A percentile compares a stretch with the other conserved stretches of the same genome.
Conservation (phyloP, 192 early-diverging fungal genomes). For the Umbelopsis vinacea region DNA sequence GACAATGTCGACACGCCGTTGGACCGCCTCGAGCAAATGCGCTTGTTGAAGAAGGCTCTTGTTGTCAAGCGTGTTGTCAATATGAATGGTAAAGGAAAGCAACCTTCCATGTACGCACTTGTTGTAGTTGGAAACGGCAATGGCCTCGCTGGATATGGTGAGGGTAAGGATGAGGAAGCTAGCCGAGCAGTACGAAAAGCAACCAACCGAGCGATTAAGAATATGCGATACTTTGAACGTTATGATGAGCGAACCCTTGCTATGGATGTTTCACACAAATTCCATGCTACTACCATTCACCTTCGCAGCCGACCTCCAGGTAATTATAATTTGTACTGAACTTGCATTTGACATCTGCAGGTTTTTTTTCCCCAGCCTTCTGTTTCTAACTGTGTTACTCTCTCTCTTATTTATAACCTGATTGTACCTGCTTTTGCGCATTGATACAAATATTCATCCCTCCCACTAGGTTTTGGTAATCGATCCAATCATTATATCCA, state of each 20-base stretch:
- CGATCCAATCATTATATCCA: slow-evolving; percentile 94
- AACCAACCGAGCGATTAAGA: slow-evolving; percentile 84
- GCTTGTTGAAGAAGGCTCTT: slow-evolving; percentile 71
- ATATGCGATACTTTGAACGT: slow-evolving; percentile 79
- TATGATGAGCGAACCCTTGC: slow-evolving; percentile 95
- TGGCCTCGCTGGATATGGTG: slow-evolving; percentile 92
- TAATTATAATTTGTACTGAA: slow-evolving; percentile 36
- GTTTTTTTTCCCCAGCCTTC: too few relatives aligned
- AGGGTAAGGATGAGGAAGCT: slow-evolving; percentile 84
- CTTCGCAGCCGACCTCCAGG: slow-evolving; percentile 87
- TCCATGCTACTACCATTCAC: slow-evolving; percentile 81
- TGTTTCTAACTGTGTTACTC: background rate
- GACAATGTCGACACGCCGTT: slow-evolving; percentile 47
- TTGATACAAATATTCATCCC: background rate
- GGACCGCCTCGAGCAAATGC: slow-evolving; percentile 53
- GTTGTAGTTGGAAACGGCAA: slow-evolving; percentile 96
- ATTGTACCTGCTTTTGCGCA: slow-evolving; percentile 2
- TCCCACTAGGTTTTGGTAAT: slow-evolving; percentile 78
- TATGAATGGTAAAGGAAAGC: slow-evolving; percentile 81
- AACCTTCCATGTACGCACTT: slow-evolving; percentile 82
- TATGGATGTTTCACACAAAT: slow-evolving; percentile 87
- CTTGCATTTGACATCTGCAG: too few relatives aligned
- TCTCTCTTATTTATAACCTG: slow-evolving; percentile 19
- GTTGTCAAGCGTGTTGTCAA: slow-evolving; percentile 77
- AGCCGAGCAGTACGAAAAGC: slow-evolving; percentile 86